Evolutionary conservation across 495 filamentous ascomycete species (phyloP).

Genomic region (Trichoderma parareesei): DNA sequence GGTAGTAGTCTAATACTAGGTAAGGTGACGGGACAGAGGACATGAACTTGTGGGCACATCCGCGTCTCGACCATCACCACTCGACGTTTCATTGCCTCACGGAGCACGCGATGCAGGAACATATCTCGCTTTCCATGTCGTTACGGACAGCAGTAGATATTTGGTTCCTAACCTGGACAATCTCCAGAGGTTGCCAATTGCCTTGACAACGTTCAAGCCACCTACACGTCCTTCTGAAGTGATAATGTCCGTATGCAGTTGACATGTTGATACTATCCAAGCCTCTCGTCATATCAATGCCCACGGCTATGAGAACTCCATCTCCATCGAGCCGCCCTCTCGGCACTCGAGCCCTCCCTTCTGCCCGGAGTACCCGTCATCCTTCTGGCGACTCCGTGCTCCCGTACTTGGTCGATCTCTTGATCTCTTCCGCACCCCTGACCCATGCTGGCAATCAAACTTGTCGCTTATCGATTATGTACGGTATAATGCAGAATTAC

Average conservation of each 20-base stretch:
- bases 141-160: too few species aligned
- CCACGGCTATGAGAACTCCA: background rate
- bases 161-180: too few species aligned
- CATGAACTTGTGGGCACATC: too few species aligned
- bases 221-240: too few species aligned
- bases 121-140: background rate
- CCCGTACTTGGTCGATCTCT: constrained; percentile 1
- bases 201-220: too few species aligned
- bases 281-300: background rate
- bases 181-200: too few species aligned
- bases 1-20: too few species aligned
- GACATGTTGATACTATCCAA: too few species aligned
- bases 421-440: background rate
- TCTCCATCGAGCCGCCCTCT: background rate
- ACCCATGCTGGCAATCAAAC: constrained; percentile 9
- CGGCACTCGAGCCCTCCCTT: background rate
- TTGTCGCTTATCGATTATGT: constrained; percentile 8
- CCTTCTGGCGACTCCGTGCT: background rate
- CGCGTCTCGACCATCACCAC: background rate
- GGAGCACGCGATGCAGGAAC: background rate
- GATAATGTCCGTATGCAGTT: too few species aligned
- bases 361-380: background rate
- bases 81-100: background rate
- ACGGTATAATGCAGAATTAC: background rate
- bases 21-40: too few species aligned